A percentile compares a stretch with the other conserved stretches of the same genome.
Conservation (phyloP, 2,329 filamentous ascomycete genomes). For the Colletotrichum lupini region DNA sequence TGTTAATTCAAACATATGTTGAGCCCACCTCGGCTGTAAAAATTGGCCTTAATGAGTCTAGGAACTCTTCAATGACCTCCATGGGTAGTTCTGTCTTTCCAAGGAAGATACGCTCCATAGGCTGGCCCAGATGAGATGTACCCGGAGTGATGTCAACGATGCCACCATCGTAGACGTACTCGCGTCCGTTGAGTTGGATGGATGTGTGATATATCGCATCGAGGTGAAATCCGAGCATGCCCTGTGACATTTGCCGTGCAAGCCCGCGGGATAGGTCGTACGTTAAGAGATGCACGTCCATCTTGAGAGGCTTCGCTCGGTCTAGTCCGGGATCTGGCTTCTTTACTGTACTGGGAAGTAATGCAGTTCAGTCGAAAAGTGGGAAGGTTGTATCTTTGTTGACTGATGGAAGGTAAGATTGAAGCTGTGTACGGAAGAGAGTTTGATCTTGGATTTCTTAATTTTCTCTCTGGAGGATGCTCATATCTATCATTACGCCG, state of each 20-base stretch:
- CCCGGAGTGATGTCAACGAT: constrained; percentile 86
- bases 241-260: constrained; percentile 65
- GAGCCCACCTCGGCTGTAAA: constrained; percentile 80
- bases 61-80: constrained; percentile 86
- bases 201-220: constrained; percentile 97
- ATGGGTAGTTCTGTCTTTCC: constrained; percentile 82
- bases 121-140: constrained; percentile 85
- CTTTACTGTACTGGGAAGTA: not conserved
- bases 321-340: not conserved
- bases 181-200: constrained; percentile 83
- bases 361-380: not conserved
- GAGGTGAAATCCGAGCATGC: constrained; percentile 69
- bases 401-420: not conserved
- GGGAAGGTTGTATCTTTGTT: not conserved
- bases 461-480: not conserved
- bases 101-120: constrained; percentile 79
- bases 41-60: constrained; percentile 83
- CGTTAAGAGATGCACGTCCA: constrained; percentile 82
- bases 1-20: not conserved
- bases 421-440: not conserved
- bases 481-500: not conserved
- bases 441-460: not conserved
- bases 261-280: constrained; percentile 80
- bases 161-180: constrained; percentile 91
- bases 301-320: constrained; percentile 45